Base-by-base conservation (phyloP, 495 filamentous ascomycete species). In the Penicillium paradoxum region DNA sequence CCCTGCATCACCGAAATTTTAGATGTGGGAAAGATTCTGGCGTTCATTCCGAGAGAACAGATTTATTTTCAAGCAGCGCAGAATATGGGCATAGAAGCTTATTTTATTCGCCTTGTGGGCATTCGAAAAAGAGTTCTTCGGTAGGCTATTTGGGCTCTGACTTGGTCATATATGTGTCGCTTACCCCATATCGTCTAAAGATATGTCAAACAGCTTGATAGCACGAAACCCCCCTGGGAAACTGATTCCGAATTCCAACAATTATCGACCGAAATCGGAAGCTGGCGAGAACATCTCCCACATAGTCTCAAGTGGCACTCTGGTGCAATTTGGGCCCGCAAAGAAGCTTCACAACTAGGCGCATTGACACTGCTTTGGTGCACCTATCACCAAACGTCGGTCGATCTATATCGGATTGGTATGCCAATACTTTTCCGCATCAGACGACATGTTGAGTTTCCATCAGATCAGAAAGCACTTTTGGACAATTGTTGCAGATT, bases 71-170 rank as follows among this genome's bases (percentile, higher is more conserved):
- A 37, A 10, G 53, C 57, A 4, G 43, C 44, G 22, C 49, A 63
- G 27, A 60, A 56, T 30, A 60, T 60, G 57, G 57, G 57, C 1
- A 60, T 60, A 32, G 54, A 56, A 27, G 49, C 53, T 3, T 56
- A 56, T 41, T 60, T 60, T 33, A 56, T 60, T 27, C 57, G 57
- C n/a, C 53, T 60, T 19, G 54, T 60, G 7, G 52, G 57, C 44
- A 56, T 45, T 30, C 32, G 57, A 6, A 55, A 56, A 25, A 48
- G 51, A 14, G 57, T 60, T 8, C 45, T 60, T 14, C 49, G 60
- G 60, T 57, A 33, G 13, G 54, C 48, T 4, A 42, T n/a, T 8
- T 27, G 25, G 25, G 25, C 17, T 25, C 3, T 42, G 9, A 9
- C 21, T 25, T 4, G 19, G 10, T 22, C 10, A 5, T 22, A 37